phyloP scores from a whole-genome alignment of 1,284 basidiomycete species.

The Schizophyllum amplum region DNA sequence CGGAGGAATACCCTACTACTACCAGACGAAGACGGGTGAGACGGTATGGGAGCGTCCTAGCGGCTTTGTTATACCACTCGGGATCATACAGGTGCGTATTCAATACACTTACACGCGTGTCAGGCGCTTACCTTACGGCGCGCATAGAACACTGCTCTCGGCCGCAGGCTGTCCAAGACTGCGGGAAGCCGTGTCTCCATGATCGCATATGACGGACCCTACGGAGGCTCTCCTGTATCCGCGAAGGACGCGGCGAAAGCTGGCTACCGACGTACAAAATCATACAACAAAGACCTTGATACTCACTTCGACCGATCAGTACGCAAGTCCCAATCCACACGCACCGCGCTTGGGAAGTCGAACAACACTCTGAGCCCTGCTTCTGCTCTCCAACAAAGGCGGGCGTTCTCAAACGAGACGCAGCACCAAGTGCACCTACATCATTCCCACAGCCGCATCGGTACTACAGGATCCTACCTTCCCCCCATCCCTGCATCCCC shows the following conservation, averaged over 20 bases:
- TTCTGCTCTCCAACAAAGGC: background rate
- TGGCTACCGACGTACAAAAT: background rate
- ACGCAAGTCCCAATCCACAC: conserved; percentile 3
- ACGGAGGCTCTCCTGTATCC: background rate
- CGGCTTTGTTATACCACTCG: conserved; percentile 85
- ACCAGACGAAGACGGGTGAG: conserved; percentile 81
- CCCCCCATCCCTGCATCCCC: conserved; percentile 58
- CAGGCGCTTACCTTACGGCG: conserved; percentile 3
- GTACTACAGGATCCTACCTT: conserved; percentile 26
- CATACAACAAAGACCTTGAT: background rate
- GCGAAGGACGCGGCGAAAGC: background rate
- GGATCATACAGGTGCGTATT: conserved; percentile 66
- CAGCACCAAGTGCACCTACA: background rate
- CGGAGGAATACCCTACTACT: conserved; percentile 83
- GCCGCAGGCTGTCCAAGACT: conserved; percentile 52
- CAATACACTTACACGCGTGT: background rate
- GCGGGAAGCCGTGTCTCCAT: conserved; percentile 30
- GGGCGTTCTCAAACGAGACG: background rate
- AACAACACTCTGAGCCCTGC: background rate
- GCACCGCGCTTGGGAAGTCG: background rate
- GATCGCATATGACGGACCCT: conserved; percentile 7
- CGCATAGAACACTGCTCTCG: conserved; percentile 64
- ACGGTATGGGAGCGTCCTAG: conserved; percentile 85
- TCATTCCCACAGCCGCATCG: background rate
- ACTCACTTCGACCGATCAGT: background rate